These are phyloP conservation scores for Backusella liffmaniae DNA, from an alignment of 192 early-diverging fungal species.

Conservation along the genomic window DNA sequence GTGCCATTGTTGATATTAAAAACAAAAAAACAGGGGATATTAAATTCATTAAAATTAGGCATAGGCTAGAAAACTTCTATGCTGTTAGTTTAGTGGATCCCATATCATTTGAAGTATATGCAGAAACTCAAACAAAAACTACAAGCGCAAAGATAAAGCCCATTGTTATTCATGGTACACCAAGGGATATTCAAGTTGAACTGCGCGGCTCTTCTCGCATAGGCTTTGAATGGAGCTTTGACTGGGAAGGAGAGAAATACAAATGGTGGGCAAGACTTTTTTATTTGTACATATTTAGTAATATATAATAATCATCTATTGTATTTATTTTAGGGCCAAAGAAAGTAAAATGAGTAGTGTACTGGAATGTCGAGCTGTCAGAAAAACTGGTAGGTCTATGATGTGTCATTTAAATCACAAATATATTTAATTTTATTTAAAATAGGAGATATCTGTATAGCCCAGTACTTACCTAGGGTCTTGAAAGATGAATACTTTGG, in stretches of 20 bases:
- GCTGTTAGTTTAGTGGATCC: conserved; percentile 26
- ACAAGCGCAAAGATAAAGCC: conserved; percentile 5
- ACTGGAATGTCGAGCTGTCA: conserved; percentile 11
- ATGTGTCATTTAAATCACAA: background rate
- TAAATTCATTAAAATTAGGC: conserved; percentile 18
- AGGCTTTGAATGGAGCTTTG: conserved; percentile 24
- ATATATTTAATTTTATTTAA: background rate
- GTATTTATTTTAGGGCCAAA: conserved; percentile 12
- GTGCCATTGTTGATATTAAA: conserved; percentile 21
- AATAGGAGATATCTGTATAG: conserved; percentile 21
- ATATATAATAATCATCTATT: background rate
- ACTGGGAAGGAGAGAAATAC: conserved; percentile 20
- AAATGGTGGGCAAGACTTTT: conserved; percentile 16
- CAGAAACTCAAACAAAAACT: conserved; percentile 17
- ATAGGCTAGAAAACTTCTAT: conserved; percentile 19
- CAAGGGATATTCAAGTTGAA: background rate
- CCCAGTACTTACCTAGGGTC: conserved; percentile 16
- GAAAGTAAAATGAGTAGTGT: conserved; percentile 19
- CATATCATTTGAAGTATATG: conserved; percentile 13
- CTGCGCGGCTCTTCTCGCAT: conserved; percentile 12
- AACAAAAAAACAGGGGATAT: conserved; percentile 21
- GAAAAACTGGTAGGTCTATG: conserved; percentile 7
- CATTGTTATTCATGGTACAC: conserved; percentile 11
- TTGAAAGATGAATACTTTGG: conserved; percentile 25
- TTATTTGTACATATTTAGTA: background rate